Base-by-base conservation (phyloP, 2,329 filamentous ascomycete genomes). In the Diplodia corticola region DNA sequence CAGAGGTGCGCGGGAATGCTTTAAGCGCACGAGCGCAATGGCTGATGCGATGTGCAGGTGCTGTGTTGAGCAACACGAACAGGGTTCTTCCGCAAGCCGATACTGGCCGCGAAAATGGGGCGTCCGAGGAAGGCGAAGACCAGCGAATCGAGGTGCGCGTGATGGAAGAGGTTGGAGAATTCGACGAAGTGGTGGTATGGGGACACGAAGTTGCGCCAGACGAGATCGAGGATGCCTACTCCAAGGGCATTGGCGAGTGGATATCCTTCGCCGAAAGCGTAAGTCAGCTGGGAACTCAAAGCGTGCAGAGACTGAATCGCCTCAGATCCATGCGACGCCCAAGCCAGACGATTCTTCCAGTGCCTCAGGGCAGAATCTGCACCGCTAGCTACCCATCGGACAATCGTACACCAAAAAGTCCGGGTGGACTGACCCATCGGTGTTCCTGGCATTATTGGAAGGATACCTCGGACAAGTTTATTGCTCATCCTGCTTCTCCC, bases 121-220 rank as follows among this genome's bases (percentile, higher is more conserved):
- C 69, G 0, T n/a, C n/a, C n/a, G 68, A 70, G 5, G 71, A 70
- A 4, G 26, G 17, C 12, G 71, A 71, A 5, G 68, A 71, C 4
- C 28, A 55, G 17, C 24, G 33, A 1, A 70, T 72, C 6, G 74
- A 77, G 20, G 70, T 75, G 46, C 76, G 73, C 61, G 79, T 84
- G 1, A 77, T 94, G 70, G 84, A 90, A 60, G 81, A 86, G 50
- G 82, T 88, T 22, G 88, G 87, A 1, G 83, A 83, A 17, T 97
- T 97, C 74, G 87, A 92, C 6, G 83, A 90, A 64, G 76, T 97
- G 60, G 79, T 92, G 3, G 84, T 97, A n/a, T 98, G 93, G 93
- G 89, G 86, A 0, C 93, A 97, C 76, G 93, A 95, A 70, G 77
- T 80, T 0, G 71, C 86, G 59, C 88, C 88, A 5, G 87, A 89